Conservation (phyloP, 2,329 filamentous ascomycete species). For the Phialophora tarda region DNA sequence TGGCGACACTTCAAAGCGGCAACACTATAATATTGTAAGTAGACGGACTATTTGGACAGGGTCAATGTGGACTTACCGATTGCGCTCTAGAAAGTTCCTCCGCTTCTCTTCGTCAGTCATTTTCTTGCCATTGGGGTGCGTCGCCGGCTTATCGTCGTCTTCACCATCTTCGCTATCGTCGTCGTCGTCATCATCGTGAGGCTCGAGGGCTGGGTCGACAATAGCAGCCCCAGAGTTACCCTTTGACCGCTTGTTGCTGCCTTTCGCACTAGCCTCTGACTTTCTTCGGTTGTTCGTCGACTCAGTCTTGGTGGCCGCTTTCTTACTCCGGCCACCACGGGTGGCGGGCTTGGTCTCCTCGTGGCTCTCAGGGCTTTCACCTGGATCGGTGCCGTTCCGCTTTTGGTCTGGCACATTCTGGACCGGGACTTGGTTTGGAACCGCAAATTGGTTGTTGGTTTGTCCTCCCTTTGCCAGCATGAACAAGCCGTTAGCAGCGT, state of each 20-base stretch:
- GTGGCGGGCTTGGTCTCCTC: constrained; percentile 66
- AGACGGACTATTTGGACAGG: neutral
- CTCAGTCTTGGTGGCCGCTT: constrained; percentile 51
- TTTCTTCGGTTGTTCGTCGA: constrained; percentile 74
- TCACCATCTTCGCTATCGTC: constrained; percentile 64
- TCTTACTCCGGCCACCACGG: constrained; percentile 72
- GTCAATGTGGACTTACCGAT: constrained; percentile 70
- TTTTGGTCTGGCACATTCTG: constrained; percentile 49
- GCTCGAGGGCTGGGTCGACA: constrained; percentile 48
- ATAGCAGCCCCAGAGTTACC: constrained; percentile 54
- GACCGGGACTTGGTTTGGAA: constrained; percentile 54
- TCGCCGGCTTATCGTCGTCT: constrained; percentile 47
- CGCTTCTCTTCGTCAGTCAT: constrained; percentile 99
- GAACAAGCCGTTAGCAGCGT: constrained; percentile 91
- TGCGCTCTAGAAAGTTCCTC: constrained; percentile 95
- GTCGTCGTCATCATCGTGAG: constrained; percentile 61
- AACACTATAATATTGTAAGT: constrained; percentile 65
- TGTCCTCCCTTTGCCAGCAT: constrained; percentile 76
- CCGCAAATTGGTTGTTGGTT: constrained; percentile 60
- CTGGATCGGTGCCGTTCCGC: constrained; percentile 51
- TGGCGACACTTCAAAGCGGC: constrained; percentile 96
- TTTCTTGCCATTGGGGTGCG: constrained; percentile 64
- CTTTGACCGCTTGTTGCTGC: constrained; percentile 76
- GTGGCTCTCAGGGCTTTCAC: constrained; percentile 73
- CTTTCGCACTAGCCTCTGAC: constrained; percentile 70